Conservation (phyloP, 345 rosid genomes). For the Rubroshorea leprosula region DNA sequence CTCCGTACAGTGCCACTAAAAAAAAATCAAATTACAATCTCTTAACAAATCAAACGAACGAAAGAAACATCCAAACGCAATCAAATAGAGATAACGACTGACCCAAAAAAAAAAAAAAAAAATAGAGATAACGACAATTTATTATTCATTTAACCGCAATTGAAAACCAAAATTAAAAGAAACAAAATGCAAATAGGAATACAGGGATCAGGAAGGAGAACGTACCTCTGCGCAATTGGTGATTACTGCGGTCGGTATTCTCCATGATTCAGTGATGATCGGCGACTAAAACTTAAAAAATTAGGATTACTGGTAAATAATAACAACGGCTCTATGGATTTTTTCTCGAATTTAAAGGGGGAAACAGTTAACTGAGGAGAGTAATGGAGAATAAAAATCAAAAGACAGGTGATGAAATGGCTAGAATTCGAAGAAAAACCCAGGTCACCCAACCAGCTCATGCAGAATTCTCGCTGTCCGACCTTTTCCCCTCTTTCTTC, state of each 20-base stretch:
- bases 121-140: too few relatives aligned
- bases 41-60: too few relatives aligned
- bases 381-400: conserved; percentile 71
- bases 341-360: conserved; percentile 43
- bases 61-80: too few relatives aligned
- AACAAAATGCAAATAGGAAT: too few relatives aligned
- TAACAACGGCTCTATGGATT: conserved; percentile 42
- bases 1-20: too few relatives aligned
- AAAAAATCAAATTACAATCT: too few relatives aligned
- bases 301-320: not conserved
- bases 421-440: conserved; percentile 55
- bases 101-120: too few relatives aligned
- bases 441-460: conserved; percentile 94
- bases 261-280: conserved; percentile 46
- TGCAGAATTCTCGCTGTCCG: conserved; percentile 47
- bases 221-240: conserved; percentile 68
- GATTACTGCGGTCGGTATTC: conserved; percentile 62
- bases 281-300: conserved; percentile 16
- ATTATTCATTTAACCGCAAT: not conserved
- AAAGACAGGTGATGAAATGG: conserved; percentile 71
- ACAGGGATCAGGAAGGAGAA: not conserved
- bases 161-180: not conserved
- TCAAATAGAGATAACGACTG: too few relatives aligned
- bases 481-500: conserved; percentile 10
- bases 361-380: conserved; percentile 69